A percentile compares a stretch with the other conserved stretches of the same genome.
Evolutionary conservation across 192 early-diverging fungal genomes (phyloP).

Genomic region (Glomus cerebriforme): DNA sequence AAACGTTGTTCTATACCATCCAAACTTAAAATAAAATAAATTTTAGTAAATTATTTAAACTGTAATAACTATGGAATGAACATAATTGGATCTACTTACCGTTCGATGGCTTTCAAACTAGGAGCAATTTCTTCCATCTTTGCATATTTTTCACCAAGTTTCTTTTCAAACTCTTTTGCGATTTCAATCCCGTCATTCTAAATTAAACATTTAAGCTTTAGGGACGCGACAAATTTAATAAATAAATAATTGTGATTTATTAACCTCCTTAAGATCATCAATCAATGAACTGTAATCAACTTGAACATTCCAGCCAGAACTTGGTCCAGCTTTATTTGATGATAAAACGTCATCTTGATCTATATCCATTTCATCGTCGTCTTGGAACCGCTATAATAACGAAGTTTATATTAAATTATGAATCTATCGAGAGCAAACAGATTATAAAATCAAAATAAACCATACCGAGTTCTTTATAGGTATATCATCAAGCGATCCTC

Average conservation of each 20-base stretch:
- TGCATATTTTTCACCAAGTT: slow-evolving; percentile 53
- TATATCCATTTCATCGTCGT: slow-evolving; percentile 52
- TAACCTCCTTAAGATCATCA: slow-evolving; percentile 4
- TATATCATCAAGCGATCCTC: slow-evolving; percentile 75
- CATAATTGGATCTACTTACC: slow-evolving; percentile 27
- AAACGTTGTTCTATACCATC: slow-evolving; percentile 82
- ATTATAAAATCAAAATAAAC: slow-evolving; percentile 31
- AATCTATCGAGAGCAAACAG: background rate
- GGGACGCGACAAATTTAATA: background rate
- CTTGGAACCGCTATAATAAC: slow-evolving; percentile 26
- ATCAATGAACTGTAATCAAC: slow-evolving; percentile 5
- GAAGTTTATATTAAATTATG: slow-evolving; percentile 11
- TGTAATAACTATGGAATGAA: background rate
- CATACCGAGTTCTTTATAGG: slow-evolving; percentile 68
- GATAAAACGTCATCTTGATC: slow-evolving; percentile 36
- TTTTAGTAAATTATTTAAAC: background rate
- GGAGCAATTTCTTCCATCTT: slow-evolving; percentile 90
- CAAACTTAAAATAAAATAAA: slow-evolving; percentile 39
- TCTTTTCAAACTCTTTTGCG: slow-evolving; percentile 69
- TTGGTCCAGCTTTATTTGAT: slow-evolving; percentile 18
- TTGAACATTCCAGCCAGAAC: slow-evolving; percentile 12
- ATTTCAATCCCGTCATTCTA: slow-evolving; percentile 41
- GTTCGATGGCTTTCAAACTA: slow-evolving; percentile 87
- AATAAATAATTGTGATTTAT: background rate
- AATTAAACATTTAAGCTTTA: background rate